These are phyloP conservation scores for Akanthomyces uredinophilus DNA, from an alignment of 2,329 filamentous ascomycete species.

Conservation along the genomic window DNA sequence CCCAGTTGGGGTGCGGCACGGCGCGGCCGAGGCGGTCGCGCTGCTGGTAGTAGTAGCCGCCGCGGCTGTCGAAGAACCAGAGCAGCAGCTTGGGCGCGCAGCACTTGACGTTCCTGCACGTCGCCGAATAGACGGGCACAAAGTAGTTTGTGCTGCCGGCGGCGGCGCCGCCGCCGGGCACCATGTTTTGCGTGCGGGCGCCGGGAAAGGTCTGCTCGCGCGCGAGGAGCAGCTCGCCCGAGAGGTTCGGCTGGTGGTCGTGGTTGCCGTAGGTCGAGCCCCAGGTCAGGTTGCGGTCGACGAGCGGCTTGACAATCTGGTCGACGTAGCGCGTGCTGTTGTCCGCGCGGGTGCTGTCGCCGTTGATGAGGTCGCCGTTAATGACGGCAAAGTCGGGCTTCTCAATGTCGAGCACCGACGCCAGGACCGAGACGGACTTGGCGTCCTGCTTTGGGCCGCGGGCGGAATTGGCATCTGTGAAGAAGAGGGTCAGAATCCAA, in stretches of 20 bases:
- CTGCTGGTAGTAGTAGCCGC: constrained; percentile 48
- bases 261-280: constrained; percentile 70
- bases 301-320: constrained; percentile 52
- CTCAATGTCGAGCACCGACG: constrained; percentile 27
- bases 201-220: constrained; percentile 36
- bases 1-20: constrained; percentile 39
- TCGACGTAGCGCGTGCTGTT: constrained; percentile 56
- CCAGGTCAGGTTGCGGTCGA: constrained; percentile 53
- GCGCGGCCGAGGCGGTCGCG: constrained; percentile 24
- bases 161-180: constrained; percentile 23
- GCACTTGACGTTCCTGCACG: constrained; percentile 10
- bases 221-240: constrained; percentile 37
- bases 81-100: constrained; percentile 46
- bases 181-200: constrained; percentile 37
- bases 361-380: constrained; percentile 68
- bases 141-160: constrained; percentile 44
- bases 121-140: constrained; percentile 37
- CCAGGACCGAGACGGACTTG: constrained; percentile 30
- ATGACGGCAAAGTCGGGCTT: constrained; percentile 11
- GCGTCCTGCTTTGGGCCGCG: constrained; percentile 36
- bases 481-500: background rate
- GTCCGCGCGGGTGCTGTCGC: constrained; percentile 52
- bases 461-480: constrained; percentile 22
- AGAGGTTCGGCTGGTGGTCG: constrained; percentile 56
- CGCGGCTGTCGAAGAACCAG: constrained; percentile 68